phyloP scores from a whole-genome alignment of 495 filamentous ascomycete species.

The Hyphodiscus hymeniophilus region DNA sequence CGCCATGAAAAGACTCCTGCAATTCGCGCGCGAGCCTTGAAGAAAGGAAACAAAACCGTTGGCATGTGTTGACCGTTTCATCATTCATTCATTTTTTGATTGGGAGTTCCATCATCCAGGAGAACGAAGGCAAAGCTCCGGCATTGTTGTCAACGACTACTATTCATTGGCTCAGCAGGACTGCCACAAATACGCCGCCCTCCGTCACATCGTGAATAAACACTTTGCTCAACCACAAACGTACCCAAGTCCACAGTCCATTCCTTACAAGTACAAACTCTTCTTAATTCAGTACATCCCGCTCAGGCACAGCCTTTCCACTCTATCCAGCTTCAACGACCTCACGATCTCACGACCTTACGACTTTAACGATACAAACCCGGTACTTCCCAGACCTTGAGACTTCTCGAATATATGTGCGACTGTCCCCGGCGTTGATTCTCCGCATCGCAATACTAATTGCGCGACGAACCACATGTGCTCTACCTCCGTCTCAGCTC shows the following conservation, averaged over 20 bases:
- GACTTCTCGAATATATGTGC: neutral
- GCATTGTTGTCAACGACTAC: neutral
- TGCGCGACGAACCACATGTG: neutral
- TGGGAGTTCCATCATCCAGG: too few relatives aligned
- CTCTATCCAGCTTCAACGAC: neutral
- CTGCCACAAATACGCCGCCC: neutral
- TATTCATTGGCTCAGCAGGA: neutral
- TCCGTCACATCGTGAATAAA: neutral
- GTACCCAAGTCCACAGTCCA: neutral
- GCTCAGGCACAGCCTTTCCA: neutral
- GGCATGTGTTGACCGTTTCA: neutral
- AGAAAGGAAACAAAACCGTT: neutral
- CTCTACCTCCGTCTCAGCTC: neutral
- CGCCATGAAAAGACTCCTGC: constrained; percentile 1
- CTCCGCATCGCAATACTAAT: neutral
- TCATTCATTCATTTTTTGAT: neutral
- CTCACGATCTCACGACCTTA: neutral
- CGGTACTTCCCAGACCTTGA: too few relatives aligned
- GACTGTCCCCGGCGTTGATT: neutral
- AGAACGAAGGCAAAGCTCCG: too few relatives aligned
- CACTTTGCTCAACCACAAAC: neutral
- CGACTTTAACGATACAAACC: neutral
- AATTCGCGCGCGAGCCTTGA: neutral
- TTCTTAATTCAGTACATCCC: neutral
- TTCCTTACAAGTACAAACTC: neutral